These are phyloP conservation scores for Gonapodya prolifera DNA, from an alignment of 192 early-diverging fungal genomes.

Conservation along the genomic window DNA sequence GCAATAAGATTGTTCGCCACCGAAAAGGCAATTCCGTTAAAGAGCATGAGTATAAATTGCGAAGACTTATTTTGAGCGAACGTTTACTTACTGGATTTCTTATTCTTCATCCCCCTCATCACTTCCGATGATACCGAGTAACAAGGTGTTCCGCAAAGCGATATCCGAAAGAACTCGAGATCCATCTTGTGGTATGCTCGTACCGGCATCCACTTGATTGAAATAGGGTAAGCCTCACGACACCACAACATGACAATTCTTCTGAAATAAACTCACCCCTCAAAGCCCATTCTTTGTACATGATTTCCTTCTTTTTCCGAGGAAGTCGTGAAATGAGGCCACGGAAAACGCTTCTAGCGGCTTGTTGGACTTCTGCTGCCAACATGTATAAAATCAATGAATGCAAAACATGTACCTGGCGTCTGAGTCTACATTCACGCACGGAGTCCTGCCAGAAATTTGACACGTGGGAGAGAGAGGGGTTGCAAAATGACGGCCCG, in stretches of 20 bases:
- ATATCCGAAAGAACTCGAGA: conserved; percentile 36
- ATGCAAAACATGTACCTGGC: background rate
- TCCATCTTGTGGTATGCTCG: conserved; percentile 22
- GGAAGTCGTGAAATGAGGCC: conserved; percentile 34
- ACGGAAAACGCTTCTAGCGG: conserved; percentile 44
- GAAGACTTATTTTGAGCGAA: background rate
- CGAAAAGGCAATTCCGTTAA: conserved; percentile 19
- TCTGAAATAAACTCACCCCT: conserved; percentile 34
- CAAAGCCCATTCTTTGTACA: conserved; percentile 56
- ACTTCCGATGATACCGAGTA: conserved; percentile 63
- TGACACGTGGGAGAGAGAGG: conserved; percentile 57
- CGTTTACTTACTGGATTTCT: conserved; percentile 16
- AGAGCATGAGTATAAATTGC: conserved; percentile 4
- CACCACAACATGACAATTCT: background rate
- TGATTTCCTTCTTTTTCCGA: conserved; percentile 25
- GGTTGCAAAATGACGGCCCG: conserved; percentile 32
- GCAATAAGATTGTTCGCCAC: conserved; percentile 54
- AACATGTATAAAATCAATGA: background rate
- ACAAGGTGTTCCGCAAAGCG: conserved; percentile 44
- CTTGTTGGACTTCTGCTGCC: conserved; percentile 51
- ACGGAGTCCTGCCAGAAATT: conserved; percentile 79
- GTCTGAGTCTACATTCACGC: conserved; percentile 20
- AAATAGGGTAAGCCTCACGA: background rate
- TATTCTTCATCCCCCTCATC: conserved; percentile 27
- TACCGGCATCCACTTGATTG: conserved; percentile 22